Conservation (phyloP, 495 filamentous ascomycete genomes). For the Podospora comata region DNA sequence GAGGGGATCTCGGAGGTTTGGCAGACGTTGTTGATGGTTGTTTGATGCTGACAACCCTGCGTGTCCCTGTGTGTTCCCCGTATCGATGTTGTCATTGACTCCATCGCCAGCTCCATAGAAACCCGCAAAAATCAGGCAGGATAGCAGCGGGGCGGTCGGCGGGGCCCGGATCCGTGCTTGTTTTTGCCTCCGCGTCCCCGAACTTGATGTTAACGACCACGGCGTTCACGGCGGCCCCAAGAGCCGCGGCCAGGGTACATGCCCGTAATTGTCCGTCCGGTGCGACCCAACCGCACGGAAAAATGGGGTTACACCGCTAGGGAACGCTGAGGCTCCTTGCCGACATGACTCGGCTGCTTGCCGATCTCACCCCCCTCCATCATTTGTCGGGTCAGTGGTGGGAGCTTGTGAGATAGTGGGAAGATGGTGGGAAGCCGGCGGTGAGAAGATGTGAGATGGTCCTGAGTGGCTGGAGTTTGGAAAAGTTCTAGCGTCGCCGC, state of each 20-base stretch:
- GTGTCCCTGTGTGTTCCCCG: no score
- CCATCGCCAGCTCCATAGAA: slow-evolving; percentile 4
- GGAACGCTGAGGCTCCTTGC: background rate
- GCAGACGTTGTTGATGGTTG: background rate
- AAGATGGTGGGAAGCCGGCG: background rate
- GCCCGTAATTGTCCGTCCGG: slow-evolving; percentile 2
- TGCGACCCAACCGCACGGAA: background rate
- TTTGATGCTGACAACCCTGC: background rate
- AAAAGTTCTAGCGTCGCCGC: background rate
- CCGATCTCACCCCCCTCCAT: slow-evolving; percentile 2
- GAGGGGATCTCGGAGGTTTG: background rate
- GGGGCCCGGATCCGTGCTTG: slow-evolving; percentile 10
- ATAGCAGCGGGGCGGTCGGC: slow-evolving; percentile 6
- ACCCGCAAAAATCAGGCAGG: slow-evolving; percentile 9
- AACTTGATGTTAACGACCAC: background rate
- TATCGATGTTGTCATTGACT: slow-evolving; percentile 33
- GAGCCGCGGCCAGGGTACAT: slow-evolving; percentile 4
- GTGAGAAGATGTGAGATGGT: background rate
- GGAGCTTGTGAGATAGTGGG: background rate
- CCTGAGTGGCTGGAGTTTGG: background rate
- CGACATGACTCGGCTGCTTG: slow-evolving; percentile 10
- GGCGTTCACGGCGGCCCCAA: slow-evolving; percentile 3
- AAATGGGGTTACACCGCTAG: background rate
- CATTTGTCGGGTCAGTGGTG: background rate
- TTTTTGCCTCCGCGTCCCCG: slow-evolving; percentile 14